These are phyloP conservation scores for Colletotrichum lindemuthianum DNA, from an alignment of 2,329 filamentous ascomycete genomes.

Conservation along the genomic window DNA sequence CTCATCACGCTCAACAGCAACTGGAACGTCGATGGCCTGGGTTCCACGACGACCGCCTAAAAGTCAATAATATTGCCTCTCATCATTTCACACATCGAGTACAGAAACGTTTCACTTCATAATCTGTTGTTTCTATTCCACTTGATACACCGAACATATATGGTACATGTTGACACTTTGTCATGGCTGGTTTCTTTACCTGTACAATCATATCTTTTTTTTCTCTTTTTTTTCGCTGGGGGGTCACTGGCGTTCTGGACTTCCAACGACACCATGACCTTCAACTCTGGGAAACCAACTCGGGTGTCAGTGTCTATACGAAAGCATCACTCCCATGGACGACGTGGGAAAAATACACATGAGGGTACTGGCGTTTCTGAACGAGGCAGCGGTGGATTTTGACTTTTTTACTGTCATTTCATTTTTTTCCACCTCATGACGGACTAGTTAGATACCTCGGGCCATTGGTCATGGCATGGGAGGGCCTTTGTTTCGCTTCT, in stretches of 20 bases:
- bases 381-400: conserved; percentile 10
- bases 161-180: conserved; percentile 7
- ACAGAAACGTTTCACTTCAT: conserved; percentile 26
- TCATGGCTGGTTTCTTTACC: not conserved
- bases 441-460: conserved; percentile 28
- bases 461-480: conserved; percentile 18
- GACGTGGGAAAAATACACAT: conserved; percentile 12
- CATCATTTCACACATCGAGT: conserved; percentile 8
- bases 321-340: not conserved
- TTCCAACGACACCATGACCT: too few species aligned
- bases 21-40: conserved; percentile 49
- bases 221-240: too few species aligned
- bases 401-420: not conserved
- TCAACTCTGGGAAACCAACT: not conserved
- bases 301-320: conserved; percentile 12
- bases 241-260: too few species aligned
- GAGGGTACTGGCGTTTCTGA: conserved; percentile 12
- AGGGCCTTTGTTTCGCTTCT: conserved; percentile 23
- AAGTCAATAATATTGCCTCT: not conserved
- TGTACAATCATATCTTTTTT: conserved; percentile 23
- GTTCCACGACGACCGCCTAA: conserved; percentile 12
- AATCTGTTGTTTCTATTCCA: conserved; percentile 14
- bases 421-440: not conserved
- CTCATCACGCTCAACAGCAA: conserved; percentile 49
- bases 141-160: conserved; percentile 13